Conservation (phyloP, 805 yeast species). For the Yamadazyma nakazawae region DNA sequence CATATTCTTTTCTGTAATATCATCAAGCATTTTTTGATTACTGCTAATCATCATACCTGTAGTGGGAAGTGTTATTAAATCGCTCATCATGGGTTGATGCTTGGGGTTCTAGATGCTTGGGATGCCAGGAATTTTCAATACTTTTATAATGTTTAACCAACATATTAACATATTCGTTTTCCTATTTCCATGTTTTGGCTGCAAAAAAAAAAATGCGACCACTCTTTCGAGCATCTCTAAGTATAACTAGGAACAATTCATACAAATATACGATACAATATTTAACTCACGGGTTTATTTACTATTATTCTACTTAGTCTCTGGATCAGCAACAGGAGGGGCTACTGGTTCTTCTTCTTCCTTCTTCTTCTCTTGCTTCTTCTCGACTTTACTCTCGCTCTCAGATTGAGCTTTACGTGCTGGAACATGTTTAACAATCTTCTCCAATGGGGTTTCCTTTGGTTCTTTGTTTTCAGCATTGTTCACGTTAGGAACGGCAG, state of each 20-base stretch:
- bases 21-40: background rate
- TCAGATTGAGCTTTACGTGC: slow-evolving; percentile 3
- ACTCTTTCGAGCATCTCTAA: no score
- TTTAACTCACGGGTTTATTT: background rate
- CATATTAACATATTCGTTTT: no score
- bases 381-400: slow-evolving; percentile 6
- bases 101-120: no score
- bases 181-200: no score
- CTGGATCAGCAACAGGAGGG: slow-evolving; percentile 12
- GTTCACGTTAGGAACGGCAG: slow-evolving; percentile 17
- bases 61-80: background rate
- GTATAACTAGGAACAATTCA: no score
- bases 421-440: background rate
- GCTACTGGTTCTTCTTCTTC: slow-evolving; percentile 10
- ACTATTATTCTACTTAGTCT: slow-evolving; percentile 7
- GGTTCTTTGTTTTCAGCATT: slow-evolving; percentile 20
- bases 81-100: background rate
- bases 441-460: slow-evolving; percentile 21
- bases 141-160: no score
- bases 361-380: slow-evolving; percentile 2
- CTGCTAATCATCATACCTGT: background rate
- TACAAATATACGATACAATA: no score
- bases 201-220: no score
- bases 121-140: no score
- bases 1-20: background rate